Evolutionary conservation across 164 flowering plant genomes (phyloP), one percentile per base, ranked within the genome.

Genomic region (Sextonia rubra): DNA sequence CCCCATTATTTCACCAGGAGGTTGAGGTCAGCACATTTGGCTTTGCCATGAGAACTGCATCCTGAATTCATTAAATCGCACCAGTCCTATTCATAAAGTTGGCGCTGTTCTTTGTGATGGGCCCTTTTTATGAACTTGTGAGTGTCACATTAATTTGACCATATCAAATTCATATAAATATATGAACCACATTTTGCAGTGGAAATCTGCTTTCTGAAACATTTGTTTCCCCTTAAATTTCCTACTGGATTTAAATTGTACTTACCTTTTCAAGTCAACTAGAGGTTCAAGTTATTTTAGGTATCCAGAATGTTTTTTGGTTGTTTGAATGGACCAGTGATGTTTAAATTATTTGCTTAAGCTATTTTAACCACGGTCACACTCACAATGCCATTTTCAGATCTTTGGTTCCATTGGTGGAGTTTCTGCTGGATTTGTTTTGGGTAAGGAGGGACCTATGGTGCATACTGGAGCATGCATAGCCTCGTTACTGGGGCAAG

Each of bases 371-470:
- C 49, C 12, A 5, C 15, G 18, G 29, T 18, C 48, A 22, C 29
- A 17, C n/a, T 18, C 48, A 22, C 29, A 17, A 24, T 58, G 3
- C 12, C 44, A 64, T 12, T 66, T 37, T 69, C 90, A 93, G 98
- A 87, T 93, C 74, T 82, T 94, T 83, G 98, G 97, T 70, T 87
- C 94, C 32, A 83, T 94, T 24, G 75, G 83, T 71, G 97, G 92
- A 69, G 98, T 90, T 75, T 76, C 97, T 73, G 94, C 87, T 75
- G 96, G 96, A 76, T 86, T 94, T 86, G 94, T 92, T 79, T 85
- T 92, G 66, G 97, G 98, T 4, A 94, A 94, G 83, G 98, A 89
- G 79, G 98, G 98, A 29, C 98, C 98, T 26, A 94, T 94, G 98
- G 98, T 94, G 25, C 98, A 94, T 74, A 94, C 98, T 6, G 98